phyloP scores from a whole-genome alignment of 1,284 basidiomycete genomes.

The Takashimella koratensis region DNA sequence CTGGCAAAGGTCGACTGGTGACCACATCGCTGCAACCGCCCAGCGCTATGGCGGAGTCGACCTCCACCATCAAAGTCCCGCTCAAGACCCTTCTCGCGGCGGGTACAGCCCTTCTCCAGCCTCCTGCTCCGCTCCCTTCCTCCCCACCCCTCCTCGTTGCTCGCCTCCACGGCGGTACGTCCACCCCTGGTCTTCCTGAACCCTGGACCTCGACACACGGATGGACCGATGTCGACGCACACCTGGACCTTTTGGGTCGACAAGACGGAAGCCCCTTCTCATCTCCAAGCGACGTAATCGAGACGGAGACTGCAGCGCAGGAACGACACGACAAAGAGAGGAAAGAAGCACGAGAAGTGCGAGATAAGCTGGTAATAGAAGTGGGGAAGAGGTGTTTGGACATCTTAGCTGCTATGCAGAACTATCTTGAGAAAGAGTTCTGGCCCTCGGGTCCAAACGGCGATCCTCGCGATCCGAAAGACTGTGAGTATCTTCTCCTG shows the following conservation, averaged over 20 bases:
- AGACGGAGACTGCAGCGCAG: constrained; percentile 14
- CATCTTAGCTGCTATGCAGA: constrained; percentile 25
- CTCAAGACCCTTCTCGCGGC: constrained; percentile 24
- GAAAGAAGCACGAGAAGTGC: constrained; percentile 3
- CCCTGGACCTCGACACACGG: constrained; percentile 18
- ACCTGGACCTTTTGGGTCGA: neutral
- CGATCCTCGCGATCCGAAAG: constrained; percentile 18
- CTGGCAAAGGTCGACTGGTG: no score
- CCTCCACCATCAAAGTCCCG: no score
- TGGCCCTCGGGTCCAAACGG: constrained; percentile 24
- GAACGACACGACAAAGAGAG: constrained; percentile 2
- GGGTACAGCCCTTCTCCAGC: constrained; percentile 27
- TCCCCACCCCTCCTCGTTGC: constrained; percentile 17
- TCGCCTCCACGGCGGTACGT: constrained; percentile 21
- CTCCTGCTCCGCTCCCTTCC: constrained; percentile 32
- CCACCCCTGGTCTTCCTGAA: constrained; percentile 17
- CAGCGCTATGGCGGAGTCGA: no score
- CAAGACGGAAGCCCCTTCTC: neutral
- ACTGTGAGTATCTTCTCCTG: constrained; percentile 37
- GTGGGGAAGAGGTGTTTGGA: constrained; percentile 29
- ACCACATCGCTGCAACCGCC: no score
- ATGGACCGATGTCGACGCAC: constrained; percentile 14
- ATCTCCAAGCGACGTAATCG: no score
- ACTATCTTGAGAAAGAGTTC: constrained; percentile 28
- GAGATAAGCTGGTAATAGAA: constrained; percentile 16